phyloP scores from a whole-genome alignment of 2,329 filamentous ascomycete genomes.

The Fusarium sp. region DNA sequence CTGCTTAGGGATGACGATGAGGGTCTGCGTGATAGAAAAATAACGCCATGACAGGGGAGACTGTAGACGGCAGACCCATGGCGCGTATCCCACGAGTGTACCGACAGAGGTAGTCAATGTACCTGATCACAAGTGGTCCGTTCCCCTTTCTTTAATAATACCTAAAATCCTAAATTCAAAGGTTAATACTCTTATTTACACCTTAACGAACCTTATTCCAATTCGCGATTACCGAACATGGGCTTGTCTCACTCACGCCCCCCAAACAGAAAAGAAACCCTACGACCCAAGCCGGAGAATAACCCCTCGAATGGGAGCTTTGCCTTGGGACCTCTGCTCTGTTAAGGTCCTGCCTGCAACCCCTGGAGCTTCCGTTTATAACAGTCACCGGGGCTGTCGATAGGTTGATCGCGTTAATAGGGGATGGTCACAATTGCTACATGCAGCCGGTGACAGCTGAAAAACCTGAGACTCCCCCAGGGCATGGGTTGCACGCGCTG shows the following conservation, averaged over 20 bases:
- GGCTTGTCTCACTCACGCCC: slow-evolving; percentile 24
- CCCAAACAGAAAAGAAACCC: no score
- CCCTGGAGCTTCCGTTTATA: slow-evolving; percentile 1
- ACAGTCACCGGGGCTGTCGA: slow-evolving; percentile 14
- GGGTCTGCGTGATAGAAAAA: neutral
- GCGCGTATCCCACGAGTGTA: neutral
- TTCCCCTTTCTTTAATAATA: slow-evolving; percentile 18
- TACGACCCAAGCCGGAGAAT: no score
- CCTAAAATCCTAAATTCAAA: neutral
- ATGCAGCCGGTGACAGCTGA: neutral
- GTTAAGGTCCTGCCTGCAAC: neutral
- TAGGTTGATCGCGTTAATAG: neutral
- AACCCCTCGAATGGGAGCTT: slow-evolving; percentile 23
- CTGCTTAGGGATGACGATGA: neutral
- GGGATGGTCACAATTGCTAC: slow-evolving; percentile 23
- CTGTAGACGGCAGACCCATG: neutral
- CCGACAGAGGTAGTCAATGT: neutral
- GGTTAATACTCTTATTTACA: neutral
- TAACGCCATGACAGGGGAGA: no score
- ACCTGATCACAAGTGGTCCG: neutral
- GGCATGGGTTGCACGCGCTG: neutral
- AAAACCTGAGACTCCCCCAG: slow-evolving; percentile 4
- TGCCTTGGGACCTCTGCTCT: no score
- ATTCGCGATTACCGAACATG: slow-evolving; percentile 33
- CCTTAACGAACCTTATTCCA: slow-evolving; percentile 25